Percentiles rank a stretch among this genome's conserved stretches.
Evolutionary conservation across 768 basidiomycete species (phyloP).

Genomic region (Pisolithus tinctorius): DNA sequence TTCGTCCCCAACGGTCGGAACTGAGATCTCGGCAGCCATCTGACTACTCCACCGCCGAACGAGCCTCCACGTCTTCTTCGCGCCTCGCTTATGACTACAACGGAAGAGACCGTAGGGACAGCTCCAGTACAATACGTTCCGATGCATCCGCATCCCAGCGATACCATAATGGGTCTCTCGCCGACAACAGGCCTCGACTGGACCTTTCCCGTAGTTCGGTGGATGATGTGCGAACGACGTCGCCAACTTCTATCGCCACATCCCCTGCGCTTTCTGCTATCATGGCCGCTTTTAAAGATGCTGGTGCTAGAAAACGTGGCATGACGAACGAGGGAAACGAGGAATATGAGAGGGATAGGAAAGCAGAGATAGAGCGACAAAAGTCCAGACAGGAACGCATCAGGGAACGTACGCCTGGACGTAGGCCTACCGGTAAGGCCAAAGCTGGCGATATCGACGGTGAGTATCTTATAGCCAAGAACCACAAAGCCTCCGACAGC

Average conservation of each 20-base stretch:
- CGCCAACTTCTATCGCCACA: constrained; percentile 28
- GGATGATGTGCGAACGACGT: constrained; percentile 9
- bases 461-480: constrained; percentile 27
- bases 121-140: constrained; percentile 41
- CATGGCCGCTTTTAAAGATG: constrained; percentile 65
- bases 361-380: constrained; percentile 58
- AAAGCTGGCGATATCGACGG: constrained; percentile 83
- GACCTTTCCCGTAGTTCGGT: constrained; percentile 13
- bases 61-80: constrained; percentile 37
- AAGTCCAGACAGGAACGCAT: constrained; percentile 62
- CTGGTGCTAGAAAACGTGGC: constrained; percentile 46
- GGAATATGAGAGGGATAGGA: constrained; percentile 52
- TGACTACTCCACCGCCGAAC: constrained; percentile 48
- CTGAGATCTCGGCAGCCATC: constrained; percentile 47
- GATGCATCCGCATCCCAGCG: constrained; percentile 34
- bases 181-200: constrained; percentile 8
- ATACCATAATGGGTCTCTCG: constrained; percentile 22
- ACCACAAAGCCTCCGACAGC: not conserved
- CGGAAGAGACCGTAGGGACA: constrained; percentile 39
- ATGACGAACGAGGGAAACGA: constrained; percentile 49
- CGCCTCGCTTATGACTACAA: constrained; percentile 23
- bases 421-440: constrained; percentile 44
- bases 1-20: constrained; percentile 64
- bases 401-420: constrained; percentile 58
- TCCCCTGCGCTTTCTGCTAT: constrained; percentile 48